Percentiles rank a stretch among this genome's conserved stretches.
phyloP scores from a whole-genome alignment of 352 stramenopile genomes.

The Phytophthora lateralis region DNA sequence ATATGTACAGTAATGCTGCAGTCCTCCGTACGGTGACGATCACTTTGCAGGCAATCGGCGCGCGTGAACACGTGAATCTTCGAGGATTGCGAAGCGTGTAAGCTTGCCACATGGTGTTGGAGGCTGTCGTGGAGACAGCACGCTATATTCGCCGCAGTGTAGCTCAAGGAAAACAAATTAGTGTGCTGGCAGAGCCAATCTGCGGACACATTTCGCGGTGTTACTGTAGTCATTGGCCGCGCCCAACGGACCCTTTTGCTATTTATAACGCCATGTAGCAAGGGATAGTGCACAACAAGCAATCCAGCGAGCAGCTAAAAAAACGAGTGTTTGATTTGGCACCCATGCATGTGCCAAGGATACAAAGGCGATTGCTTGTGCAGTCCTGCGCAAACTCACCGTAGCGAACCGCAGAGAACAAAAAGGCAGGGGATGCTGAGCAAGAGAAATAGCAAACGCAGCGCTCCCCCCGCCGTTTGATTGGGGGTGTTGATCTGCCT shows the following conservation, averaged over 20 bases:
- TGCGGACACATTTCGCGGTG: too few relatives aligned
- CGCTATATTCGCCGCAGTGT: background rate
- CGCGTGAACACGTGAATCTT: conserved; percentile 14
- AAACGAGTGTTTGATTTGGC: background rate
- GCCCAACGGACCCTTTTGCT: background rate
- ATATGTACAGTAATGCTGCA: background rate
- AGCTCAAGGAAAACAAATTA: background rate
- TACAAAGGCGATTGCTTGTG: background rate
- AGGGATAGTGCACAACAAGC: background rate
- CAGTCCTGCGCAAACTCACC: background rate
- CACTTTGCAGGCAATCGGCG: background rate
- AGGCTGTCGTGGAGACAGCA: background rate
- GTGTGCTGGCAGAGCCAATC: background rate
- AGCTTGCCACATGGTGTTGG: too few relatives aligned
- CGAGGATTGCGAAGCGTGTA: background rate
- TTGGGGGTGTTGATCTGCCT: background rate
- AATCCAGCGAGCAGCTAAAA: background rate
- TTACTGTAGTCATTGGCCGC: too few relatives aligned
- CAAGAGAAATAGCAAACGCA: background rate
- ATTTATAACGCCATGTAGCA: background rate
- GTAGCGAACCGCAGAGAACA: background rate
- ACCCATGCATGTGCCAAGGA: background rate
- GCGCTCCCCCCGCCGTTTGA: background rate
- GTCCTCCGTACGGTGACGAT: conserved; percentile 8
- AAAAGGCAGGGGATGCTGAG: background rate